Percentiles rank a stretch among this genome's conserved stretches.
phyloP scores from a whole-genome alignment of 306 rosid genomes.

The Dryas alaskensis region DNA sequence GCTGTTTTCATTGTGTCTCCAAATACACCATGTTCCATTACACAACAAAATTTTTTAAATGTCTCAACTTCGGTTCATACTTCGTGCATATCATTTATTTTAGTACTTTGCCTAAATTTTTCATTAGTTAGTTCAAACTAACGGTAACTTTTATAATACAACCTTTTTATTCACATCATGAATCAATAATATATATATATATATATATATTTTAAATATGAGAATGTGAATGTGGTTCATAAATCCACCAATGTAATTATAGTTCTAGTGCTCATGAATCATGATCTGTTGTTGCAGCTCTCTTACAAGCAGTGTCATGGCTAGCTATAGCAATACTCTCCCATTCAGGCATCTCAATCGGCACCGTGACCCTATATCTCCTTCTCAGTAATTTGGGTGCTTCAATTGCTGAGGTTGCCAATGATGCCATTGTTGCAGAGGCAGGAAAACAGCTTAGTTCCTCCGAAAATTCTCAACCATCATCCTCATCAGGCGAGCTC shows the following conservation, averaged over 20 bases:
- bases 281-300: slow-evolving; percentile 56
- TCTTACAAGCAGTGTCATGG: slow-evolving; percentile 91
- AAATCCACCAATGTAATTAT: not conserved
- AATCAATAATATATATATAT: not conserved
- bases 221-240: not conserved
- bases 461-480: slow-evolving; percentile 37
- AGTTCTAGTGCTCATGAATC: not conserved
- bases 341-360: slow-evolving; percentile 56
- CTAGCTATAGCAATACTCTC: slow-evolving; percentile 61
- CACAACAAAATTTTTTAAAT: not conserved
- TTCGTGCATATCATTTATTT: not conserved
- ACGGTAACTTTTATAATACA: not conserved
- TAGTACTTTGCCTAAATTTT: not conserved
- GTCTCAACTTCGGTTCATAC: not conserved
- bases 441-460: slow-evolving; percentile 53
- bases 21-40: not conserved
- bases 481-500: slow-evolving; percentile 68
- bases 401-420: slow-evolving; percentile 89
- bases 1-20: not conserved
- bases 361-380: slow-evolving; percentile 57
- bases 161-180: not conserved
- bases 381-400: slow-evolving; percentile 90
- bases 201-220: not conserved
- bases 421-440: slow-evolving; percentile 94
- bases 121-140: not conserved